A percentile compares a stretch with the other conserved stretches of the same genome.
Conservation (phyloP, 768 basidiomycete genomes). For the Kwoniella mangroviensis region DNA sequence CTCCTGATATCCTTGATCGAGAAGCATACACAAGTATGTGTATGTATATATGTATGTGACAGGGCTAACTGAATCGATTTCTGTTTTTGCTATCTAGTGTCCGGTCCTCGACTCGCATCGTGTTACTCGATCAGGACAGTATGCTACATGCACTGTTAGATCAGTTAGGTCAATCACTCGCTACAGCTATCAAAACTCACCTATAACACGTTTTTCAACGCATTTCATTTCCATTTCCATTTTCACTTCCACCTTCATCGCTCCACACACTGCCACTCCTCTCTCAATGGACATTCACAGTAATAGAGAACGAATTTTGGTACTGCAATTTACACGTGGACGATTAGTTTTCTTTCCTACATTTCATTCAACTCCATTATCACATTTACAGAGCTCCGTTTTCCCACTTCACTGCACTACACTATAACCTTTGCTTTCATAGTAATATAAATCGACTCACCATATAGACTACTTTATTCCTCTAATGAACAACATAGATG, state of each 20-base stretch:
- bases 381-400: neutral
- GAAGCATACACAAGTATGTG: neutral
- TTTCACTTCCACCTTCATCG: neutral
- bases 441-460: neutral
- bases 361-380: neutral
- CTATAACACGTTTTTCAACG: neutral
- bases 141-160: slow-evolving; percentile 19
- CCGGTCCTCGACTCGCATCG: slow-evolving; percentile 21
- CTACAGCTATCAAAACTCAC: neutral
- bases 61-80: neutral
- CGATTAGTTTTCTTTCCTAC: neutral
- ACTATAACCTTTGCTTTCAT: no score
- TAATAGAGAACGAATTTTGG: neutral
- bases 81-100: slow-evolving; percentile 10
- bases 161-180: neutral
- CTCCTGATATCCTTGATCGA: neutral
- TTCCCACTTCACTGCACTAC: neutral
- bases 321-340: neutral
- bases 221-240: neutral
- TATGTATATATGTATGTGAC: neutral
- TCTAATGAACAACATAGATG: neutral
- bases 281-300: neutral
- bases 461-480: neutral
- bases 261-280: neutral
- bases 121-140: slow-evolving; percentile 20